Conservation (phyloP, 2,329 filamentous ascomycete species). For the Cylindrodendrum hubeiense region DNA sequence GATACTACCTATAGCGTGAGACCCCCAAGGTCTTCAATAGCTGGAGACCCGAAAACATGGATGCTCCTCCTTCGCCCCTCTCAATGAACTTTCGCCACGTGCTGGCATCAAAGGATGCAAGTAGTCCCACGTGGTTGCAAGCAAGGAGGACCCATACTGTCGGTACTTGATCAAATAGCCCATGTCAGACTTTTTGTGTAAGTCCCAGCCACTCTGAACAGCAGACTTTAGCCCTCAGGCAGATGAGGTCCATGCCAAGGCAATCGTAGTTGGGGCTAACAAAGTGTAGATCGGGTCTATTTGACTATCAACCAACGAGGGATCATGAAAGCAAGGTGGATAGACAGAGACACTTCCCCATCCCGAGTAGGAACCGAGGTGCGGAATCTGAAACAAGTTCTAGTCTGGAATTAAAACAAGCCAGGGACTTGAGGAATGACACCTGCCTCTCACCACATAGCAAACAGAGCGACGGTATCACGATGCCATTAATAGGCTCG, state of each 20-base stretch:
- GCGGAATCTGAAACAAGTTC: background rate
- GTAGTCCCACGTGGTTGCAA: background rate
- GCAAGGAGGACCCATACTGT: background rate
- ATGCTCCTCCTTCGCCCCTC: background rate
- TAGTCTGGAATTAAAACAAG: background rate
- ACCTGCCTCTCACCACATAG: background rate
- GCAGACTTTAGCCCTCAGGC: background rate
- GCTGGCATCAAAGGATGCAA: background rate
- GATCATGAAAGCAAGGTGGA: background rate
- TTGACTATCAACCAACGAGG: background rate
- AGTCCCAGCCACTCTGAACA: background rate
- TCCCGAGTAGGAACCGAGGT: background rate
- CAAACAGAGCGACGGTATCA: no score
- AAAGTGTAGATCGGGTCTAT: no score
- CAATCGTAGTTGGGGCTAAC: no score
- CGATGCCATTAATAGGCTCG: no score
- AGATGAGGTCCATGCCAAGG: background rate
- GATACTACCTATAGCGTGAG: no score
- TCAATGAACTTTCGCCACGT: constrained; percentile 1
- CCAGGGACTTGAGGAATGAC: no score
- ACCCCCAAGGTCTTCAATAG: background rate
- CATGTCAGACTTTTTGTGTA: background rate
- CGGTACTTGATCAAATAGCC: background rate
- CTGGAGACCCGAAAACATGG: background rate
- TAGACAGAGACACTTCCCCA: background rate